Evolutionary conservation across 1,284 basidiomycete species (phyloP), one percentile per base, ranked within the genome.

Genomic region (Tilletiaria anomala): DNA sequence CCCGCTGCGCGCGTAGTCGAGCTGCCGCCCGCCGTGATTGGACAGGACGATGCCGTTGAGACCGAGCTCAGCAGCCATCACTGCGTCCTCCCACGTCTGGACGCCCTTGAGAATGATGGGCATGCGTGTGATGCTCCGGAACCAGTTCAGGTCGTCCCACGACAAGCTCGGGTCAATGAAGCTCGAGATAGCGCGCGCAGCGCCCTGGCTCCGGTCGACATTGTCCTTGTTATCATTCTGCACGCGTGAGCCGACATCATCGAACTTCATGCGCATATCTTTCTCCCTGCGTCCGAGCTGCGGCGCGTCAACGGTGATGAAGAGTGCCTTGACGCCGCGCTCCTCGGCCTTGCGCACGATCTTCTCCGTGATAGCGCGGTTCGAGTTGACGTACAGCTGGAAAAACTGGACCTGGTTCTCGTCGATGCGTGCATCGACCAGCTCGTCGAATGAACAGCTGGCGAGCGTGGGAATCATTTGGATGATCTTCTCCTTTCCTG

Each of bases 201-300:
- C 89, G 36, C 88, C 88, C 66, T 91, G 83, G 31, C 82, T 80
- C 34, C 84, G 76, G 60, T 89, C 80, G 17, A 87, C 75, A 17
- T 73, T 73, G 47, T 75, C 71, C 33, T 78, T 44, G 21, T 21
- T 23, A 29, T 36, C 49, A 14, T 49, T 40, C 44, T 67, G 62
- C 3, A 64, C 65, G 26, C 58, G 50, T 17, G 57, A 58, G 2
- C 65, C 62, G 6, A 51, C 79, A 6, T 81, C 87, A 32, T 86
- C 86, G 52, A 93, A 93, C 65, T 88, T 91, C 75, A 83, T 83
- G 31, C 89, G 75, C 89, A 29, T 94, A 62, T 94, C 88, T 78
- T 82, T 54, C 68, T 88, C 85, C 44, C 86, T 76, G 18, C 86
- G 76, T 39, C 86, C 87, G 15, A 93, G 76, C 58, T 89, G 86